Evolutionary conservation across 495 filamentous ascomycete genomes (phyloP), one percentile per base, ranked within the genome.

Genomic region (Choiromyces venosus): DNA sequence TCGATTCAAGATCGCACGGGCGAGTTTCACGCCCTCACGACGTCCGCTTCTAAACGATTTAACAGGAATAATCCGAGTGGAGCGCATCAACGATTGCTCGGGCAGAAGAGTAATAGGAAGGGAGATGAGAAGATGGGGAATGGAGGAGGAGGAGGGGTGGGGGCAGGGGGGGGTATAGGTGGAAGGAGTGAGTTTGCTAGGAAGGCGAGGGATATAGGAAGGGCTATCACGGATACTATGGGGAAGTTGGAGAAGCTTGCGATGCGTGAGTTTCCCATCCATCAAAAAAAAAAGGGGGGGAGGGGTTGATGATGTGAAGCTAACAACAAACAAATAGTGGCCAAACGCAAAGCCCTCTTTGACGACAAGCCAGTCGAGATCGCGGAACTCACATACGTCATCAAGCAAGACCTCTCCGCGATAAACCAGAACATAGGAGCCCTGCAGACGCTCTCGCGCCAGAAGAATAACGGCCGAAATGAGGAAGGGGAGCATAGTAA

Each of bases 341-440:
- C 95, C 69, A 95, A 94, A 82, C 90, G 96, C 76, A 96, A 97
- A 85, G 96, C 96, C 1, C 88, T 99, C 33, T 98, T 99, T 81
- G 95, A 99, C 82, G 95, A 99, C 84, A 88, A 91, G 82, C 93
- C 95, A 2, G 91, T 97, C 46, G 95, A 99, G 83, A 97, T 99
- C 83, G 93, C 93, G 81, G 93, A 98, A 79, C 88, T 98, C 82
- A 95, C 93, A 14, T 96, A 92, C 79, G 89, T 96, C 81, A 97
- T 99, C 84, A 98, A 98, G 83, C 95, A 98, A 86, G 96, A 98
- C 80, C 88, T 98, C 37, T 92, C 93, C 0, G 89, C 91, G 16
- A 83, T 99, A 71, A 97, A 97, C 82, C 87, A 90, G 72, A 90
- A 94, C 81, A 98, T 99, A 80, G 89, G 90, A 65, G 86, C 85